Conservation (phyloP, 2,329 filamentous ascomycete genomes). For the Neofusicoccum sp. region DNA sequence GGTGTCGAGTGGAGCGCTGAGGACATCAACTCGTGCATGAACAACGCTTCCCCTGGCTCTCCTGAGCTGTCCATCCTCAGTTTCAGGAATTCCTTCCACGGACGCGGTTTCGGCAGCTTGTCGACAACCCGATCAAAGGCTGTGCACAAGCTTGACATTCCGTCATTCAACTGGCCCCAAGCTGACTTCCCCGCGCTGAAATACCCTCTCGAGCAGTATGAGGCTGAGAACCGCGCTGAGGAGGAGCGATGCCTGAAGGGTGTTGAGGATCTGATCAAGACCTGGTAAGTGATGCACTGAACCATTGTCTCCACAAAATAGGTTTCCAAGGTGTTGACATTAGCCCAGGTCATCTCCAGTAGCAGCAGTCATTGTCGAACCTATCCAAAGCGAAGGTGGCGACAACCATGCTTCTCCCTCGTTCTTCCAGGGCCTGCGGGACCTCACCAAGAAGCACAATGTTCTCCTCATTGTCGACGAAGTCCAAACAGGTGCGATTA, state of each 20-base stretch:
- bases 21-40: constrained; percentile 74
- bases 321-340: too few relatives aligned
- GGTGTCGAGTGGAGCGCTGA: constrained; percentile 75
- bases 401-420: constrained; percentile 88
- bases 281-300: constrained; percentile 61
- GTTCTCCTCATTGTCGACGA: constrained; percentile 90
- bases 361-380: constrained; percentile 67
- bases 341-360: too few relatives aligned
- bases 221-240: constrained; percentile 74
- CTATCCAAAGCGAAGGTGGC: constrained; percentile 89
- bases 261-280: constrained; percentile 74
- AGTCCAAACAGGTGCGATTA: constrained; percentile 73
- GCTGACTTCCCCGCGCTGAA: constrained; percentile 81
- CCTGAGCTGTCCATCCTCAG: constrained; percentile 81
- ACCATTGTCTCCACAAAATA: constrained; percentile 65
- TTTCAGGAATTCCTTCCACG: constrained; percentile 87
- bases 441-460: constrained; percentile 71
- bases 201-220: constrained; percentile 81
- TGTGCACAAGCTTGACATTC: constrained; percentile 93
- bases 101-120: constrained; percentile 81
- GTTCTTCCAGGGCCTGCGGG: constrained; percentile 83
- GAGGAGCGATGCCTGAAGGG: constrained; percentile 80
- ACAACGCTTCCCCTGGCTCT: constrained; percentile 75
- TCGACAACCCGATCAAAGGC: constrained; percentile 90
- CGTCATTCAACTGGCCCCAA: constrained; percentile 92